Percentiles rank a stretch among this genome's conserved stretches.
Conservation (phyloP, 1,139 yeast species). For the Pneumocystis wakefieldiae region DNA sequence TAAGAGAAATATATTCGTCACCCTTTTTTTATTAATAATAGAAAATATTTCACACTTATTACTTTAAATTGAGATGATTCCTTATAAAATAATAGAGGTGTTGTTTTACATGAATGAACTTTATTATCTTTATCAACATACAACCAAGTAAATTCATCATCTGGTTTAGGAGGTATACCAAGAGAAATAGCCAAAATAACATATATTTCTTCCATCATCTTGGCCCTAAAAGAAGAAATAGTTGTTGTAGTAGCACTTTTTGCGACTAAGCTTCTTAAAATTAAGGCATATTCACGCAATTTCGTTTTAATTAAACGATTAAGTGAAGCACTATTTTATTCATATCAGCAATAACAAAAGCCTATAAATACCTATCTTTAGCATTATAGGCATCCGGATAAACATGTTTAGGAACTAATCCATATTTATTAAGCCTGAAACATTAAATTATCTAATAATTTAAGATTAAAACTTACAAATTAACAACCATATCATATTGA, state of each 20-base stretch:
- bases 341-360: slow-evolving; percentile 26
- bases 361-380: not conserved
- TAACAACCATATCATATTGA: slow-evolving; percentile 59
- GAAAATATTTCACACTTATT: slow-evolving; percentile 31
- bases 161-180: slow-evolving; percentile 50
- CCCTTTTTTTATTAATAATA: not conserved
- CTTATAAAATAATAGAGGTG: slow-evolving; percentile 41
- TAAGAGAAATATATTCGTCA: slow-evolving; percentile 37
- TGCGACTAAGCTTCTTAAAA: slow-evolving; percentile 32
- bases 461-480: slow-evolving; percentile 24
- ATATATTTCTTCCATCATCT: slow-evolving; percentile 33
- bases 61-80: slow-evolving; percentile 18
- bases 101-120: slow-evolving; percentile 32
- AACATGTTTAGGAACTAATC: slow-evolving; percentile 43
- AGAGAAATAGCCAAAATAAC: slow-evolving; percentile 40
- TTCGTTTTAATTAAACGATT: slow-evolving; percentile 43
- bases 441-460: not conserved
- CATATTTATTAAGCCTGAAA: slow-evolving; percentile 35
- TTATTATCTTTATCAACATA: slow-evolving; percentile 42
- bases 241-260: slow-evolving; percentile 17
- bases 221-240: slow-evolving; percentile 5
- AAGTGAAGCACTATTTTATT: slow-evolving; percentile 21
- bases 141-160: slow-evolving; percentile 44
- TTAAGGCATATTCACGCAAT: slow-evolving; percentile 44
- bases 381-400: slow-evolving; percentile 52